Conservation (phyloP, 2,329 filamentous ascomycete genomes). For the Fusarium sp. region DNA sequence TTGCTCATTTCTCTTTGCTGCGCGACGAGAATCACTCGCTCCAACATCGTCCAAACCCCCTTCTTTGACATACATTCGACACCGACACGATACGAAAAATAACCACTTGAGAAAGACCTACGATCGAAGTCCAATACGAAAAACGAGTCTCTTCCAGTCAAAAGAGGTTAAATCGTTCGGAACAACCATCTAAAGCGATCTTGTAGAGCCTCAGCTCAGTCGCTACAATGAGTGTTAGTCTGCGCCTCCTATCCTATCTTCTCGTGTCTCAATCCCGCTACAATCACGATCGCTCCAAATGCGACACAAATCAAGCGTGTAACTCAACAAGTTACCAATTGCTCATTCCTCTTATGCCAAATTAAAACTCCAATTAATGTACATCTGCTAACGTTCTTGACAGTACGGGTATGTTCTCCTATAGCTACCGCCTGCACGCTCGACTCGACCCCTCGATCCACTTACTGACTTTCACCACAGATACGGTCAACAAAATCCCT, state of each 20-base stretch:
- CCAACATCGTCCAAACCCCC: constrained; percentile 17
- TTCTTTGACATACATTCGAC: constrained; percentile 24
- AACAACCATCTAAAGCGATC: constrained; percentile 13
- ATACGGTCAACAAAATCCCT: constrained; percentile 73
- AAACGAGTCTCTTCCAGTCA: constrained; percentile 7
- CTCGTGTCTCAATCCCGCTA: constrained; percentile 32
- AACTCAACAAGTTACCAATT: background rate
- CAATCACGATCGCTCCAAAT: background rate
- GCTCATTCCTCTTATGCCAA: background rate
- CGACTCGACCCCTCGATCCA: constrained; percentile 11
- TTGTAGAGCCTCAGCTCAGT: constrained; percentile 35
- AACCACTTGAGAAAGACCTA: constrained; percentile 11
- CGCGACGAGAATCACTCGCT: constrained; percentile 46
- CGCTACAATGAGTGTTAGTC: constrained; percentile 54
- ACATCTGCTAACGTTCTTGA: constrained; percentile 10
- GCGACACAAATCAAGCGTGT: constrained; percentile 13
- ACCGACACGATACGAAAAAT: constrained; percentile 23
- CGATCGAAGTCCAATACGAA: constrained; percentile 21
- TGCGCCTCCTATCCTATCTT: constrained; percentile 35
- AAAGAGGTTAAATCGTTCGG: background rate
- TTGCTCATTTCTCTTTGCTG: constrained; percentile 48
- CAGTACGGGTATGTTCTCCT: constrained; percentile 67
- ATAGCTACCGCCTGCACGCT: constrained; percentile 16
- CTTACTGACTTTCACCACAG: constrained; percentile 59
- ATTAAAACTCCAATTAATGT: background rate